Base-by-base conservation (phyloP, 352 stramenopile genomes). In the Globisporangium paroecandrum region DNA sequence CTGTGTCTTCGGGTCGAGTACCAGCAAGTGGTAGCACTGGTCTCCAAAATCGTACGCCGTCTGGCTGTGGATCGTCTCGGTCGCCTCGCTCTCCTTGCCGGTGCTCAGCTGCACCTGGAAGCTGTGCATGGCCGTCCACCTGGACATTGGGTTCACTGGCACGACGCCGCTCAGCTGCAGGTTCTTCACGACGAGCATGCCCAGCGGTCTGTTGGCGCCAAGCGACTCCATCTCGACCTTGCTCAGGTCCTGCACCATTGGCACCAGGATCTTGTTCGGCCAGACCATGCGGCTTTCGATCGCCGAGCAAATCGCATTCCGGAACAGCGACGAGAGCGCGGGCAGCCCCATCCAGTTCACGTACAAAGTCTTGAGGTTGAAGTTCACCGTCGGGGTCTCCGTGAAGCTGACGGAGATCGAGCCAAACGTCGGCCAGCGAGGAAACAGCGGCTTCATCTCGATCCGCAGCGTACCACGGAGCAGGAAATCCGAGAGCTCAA, bases 291-390 rank as follows among this genome's bases (percentile, higher is more conserved):
- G 66, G 27, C 71, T 75, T 60, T 81, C 76, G 41, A 83, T 68
- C 18, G 74, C 74, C 1, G 60, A 68, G 24, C 71, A 69, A 62
- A 83, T 81, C 36, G 73, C 74, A 8, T 73, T 77, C 18, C 74
- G 76, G 58, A 83, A 78, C 58, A 76, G 66, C 24, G 76, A 79
- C 61, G 76, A 83, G 27, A 83, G 69, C 24, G 76, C 76, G 0
- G 76, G 76, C 25, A 83, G 61, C 24, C 78, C 76, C 76, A 83
- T 83, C 46, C 78, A 66, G 64, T 81, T 83, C 15, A 83, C 64
- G 34, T 79, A 69, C 13, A 83, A 46, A 32, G 74, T 77, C 64
- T 77, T 79, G 18, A 83, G 61, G 27, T 83, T 74, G 54, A 83
- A 83, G 59, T 79, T 77, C 55, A 83, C 77, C 5, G 76, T 81